Conservation (phyloP, 2,329 filamentous ascomycete genomes). For the Teratosphaeria viscida region DNA sequence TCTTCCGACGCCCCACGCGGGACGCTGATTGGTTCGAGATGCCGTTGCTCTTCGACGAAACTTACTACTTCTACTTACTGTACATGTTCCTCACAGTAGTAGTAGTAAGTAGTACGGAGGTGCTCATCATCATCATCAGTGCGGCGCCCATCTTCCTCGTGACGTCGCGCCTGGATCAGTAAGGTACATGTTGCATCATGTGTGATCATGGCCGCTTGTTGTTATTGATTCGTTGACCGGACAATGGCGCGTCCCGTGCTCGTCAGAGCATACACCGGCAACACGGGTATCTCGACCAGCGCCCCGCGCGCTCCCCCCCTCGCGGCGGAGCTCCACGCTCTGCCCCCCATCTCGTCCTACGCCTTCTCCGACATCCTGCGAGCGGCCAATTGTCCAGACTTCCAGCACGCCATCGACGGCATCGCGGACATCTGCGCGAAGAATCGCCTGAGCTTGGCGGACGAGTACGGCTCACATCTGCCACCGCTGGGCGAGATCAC, state of each 20-base stretch:
- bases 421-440: constrained; percentile 54
- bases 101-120: too few species aligned
- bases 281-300: not conserved
- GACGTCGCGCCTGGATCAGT: too few species aligned
- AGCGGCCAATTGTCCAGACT: constrained; percentile 41
- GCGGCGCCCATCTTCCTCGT: too few species aligned
- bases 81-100: too few species aligned
- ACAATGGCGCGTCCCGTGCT: constrained; percentile 5
- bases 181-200: not conserved
- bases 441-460: constrained; percentile 50
- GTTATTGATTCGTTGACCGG: not conserved
- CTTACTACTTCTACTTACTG: too few species aligned
- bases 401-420: constrained; percentile 47
- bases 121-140: too few species aligned
- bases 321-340: constrained; percentile 8
- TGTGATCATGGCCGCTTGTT: not conserved
- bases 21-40: too few species aligned
- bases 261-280: constrained; percentile 7
- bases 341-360: constrained; percentile 23
- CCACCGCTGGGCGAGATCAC: constrained; percentile 50
- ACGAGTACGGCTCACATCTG: constrained; percentile 53
- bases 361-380: constrained; percentile 24
- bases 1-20: too few species aligned
- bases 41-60: too few species aligned
- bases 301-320: constrained; percentile 1